Conservation (phyloP, 140 eudicot genomes). For the Anethum foeniculum region DNA sequence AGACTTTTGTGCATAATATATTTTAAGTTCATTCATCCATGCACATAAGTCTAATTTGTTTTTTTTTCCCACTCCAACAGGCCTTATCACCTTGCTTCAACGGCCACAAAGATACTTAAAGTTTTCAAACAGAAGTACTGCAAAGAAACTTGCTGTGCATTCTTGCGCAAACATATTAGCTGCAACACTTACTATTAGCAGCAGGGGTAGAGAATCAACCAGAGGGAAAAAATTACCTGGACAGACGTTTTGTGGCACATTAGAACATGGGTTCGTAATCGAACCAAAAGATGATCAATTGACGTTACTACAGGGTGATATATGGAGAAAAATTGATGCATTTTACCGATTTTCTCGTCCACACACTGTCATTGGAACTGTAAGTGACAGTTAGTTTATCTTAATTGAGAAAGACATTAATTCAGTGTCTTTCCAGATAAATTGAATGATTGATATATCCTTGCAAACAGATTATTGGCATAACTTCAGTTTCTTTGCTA, state of each 20-base stretch:
- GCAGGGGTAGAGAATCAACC: not conserved
- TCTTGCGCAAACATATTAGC: constrained; percentile 2
- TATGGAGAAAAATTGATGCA: constrained; percentile 15
- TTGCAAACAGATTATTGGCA: constrained; percentile 24
- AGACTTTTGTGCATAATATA: not conserved
- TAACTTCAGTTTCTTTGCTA: constrained; percentile 31
- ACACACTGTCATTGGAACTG: constrained; percentile 36
- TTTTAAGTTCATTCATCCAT: not conserved
- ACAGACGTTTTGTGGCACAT: not conserved
- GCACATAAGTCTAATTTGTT: not conserved
- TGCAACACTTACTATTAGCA: not conserved
- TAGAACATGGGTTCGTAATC: not conserved
- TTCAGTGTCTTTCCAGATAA: not conserved
- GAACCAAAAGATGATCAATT: not conserved
- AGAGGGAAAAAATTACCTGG: not conserved
- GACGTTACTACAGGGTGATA: not conserved
- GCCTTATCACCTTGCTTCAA: not conserved
- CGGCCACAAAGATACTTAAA: not conserved
- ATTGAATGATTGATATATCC: not conserved
- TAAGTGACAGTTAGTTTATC: constrained; percentile 8
- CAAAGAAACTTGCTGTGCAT: not conserved
- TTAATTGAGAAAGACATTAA: not conserved
- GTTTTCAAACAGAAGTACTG: not conserved
- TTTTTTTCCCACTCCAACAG: not conserved
- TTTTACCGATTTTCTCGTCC: constrained; percentile 36